These are phyloP conservation scores for Geranium incanum DNA, from an alignment of 441 rosid species.

Conservation along the genomic window DNA sequence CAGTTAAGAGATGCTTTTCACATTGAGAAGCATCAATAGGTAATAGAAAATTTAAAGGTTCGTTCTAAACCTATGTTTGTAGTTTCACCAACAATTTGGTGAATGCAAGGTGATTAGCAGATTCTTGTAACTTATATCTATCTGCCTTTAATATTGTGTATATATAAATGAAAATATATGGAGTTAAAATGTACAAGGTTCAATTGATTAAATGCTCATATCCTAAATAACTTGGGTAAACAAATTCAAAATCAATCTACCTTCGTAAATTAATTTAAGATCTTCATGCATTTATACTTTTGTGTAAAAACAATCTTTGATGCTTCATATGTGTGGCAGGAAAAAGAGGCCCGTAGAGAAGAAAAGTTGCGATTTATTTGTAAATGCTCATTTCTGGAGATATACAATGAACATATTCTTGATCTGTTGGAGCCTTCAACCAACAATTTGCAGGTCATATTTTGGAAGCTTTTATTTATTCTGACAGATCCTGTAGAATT, in stretches of 20 bases:
- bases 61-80: not conserved
- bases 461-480: slow-evolving; percentile 5
- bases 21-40: not conserved
- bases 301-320: slow-evolving; percentile 7
- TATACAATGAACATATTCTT: slow-evolving; percentile 94
- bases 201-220: not conserved
- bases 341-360: slow-evolving; percentile 72
- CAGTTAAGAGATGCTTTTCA: not conserved
- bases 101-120: not conserved
- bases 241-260: not conserved
- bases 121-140: not conserved
- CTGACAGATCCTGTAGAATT: not conserved
- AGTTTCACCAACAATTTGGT: not conserved
- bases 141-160: not conserved
- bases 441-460: slow-evolving; percentile 69
- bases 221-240: not conserved
- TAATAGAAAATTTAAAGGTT: not conserved
- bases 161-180: not conserved
- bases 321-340: slow-evolving; percentile 43
- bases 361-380: slow-evolving; percentile 72
- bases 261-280: not conserved
- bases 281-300: not conserved
- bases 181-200: not conserved
- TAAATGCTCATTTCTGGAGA: slow-evolving; percentile 93
- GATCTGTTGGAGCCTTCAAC: slow-evolving; percentile 92